Base-by-base conservation (phyloP, 306 rosid genomes). In the Cicer cuneatum region DNA sequence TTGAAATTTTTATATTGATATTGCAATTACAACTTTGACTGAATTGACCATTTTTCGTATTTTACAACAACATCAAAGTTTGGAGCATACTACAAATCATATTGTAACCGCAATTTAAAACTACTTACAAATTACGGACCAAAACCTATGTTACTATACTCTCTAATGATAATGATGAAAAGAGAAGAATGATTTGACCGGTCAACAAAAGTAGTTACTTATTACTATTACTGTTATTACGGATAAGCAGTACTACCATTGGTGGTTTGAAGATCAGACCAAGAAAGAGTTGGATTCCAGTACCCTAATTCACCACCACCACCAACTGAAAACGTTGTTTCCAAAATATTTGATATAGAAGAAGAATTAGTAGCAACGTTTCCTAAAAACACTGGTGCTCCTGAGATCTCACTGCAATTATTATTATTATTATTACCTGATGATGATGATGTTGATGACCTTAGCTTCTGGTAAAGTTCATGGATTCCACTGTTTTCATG, bases 251-350 rank as follows among this genome's bases (percentile, higher is more conserved):
- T 24, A 24, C 33, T 24, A 82, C 95, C 97, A 74, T 89, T 89
- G 39, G 91, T 85, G 48, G 97, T 82, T 15, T 96, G 85, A 79
- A 87, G 95, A 91, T 90, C 92, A 59, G 94, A 81, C 96, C 97
- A 94, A 1, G 93, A 71, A 69, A 82, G 82, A 1, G 90, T 61
- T 56, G 42, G 65, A 79, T 93, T 94, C 98, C 97, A 94, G 77
- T 82, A 88, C 29, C 98, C 95, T 83, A 92, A 67, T 83, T 89
- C 97, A 63, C 80, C 85, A 5, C 86, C 87, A 3, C 88, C 91
- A 3, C 75, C 41, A 43, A 59, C 86, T 15, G 96, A 80, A 2
- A 24, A 24, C 59, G 85, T 77, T 7, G 97, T 73, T 52, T 87
- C 98, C 81, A 89, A 75, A 81, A 87, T 83, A 19, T 65, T 81